Evolutionary conservation across 306 rosid genomes (phyloP).

Genomic region (Vigna angularis): DNA sequence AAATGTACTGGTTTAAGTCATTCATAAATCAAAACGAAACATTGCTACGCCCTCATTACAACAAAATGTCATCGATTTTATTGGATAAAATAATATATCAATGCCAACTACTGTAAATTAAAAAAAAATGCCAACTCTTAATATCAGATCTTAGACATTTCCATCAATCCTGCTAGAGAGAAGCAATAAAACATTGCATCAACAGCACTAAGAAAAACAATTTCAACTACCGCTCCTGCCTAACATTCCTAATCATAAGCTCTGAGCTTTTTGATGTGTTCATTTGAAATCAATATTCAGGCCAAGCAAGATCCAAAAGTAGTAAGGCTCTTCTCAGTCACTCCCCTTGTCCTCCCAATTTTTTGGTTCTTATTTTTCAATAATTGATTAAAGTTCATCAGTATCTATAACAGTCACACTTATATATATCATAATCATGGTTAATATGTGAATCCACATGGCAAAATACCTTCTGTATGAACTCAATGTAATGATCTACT

Average conservation of each 20-base stretch:
- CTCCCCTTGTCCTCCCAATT: background rate
- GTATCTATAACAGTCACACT: background rate
- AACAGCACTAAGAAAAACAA: background rate
- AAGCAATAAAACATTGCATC: background rate
- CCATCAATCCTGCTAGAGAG: background rate
- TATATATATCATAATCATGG: background rate
- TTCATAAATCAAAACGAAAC: constrained; percentile 13
- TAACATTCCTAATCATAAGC: background rate
- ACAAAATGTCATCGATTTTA: background rate
- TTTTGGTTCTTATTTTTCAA: background rate
- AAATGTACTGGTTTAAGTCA: background rate
- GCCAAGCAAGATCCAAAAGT: constrained; percentile 10
- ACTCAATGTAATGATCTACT: constrained; percentile 66
- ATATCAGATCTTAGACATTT: constrained; percentile 2
- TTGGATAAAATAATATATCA: constrained; percentile 10
- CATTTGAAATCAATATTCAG: background rate
- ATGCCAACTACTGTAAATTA: background rate
- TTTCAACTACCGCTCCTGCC: background rate
- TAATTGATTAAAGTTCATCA: background rate
- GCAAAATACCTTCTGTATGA: constrained; percentile 67
- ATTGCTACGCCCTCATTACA: background rate
- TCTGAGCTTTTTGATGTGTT: background rate
- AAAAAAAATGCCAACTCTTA: background rate
- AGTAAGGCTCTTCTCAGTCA: background rate
- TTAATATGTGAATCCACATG: constrained; percentile 7